phyloP scores from a whole-genome alignment of 129 eudicot species.

The Flaveria trinervia region DNA sequence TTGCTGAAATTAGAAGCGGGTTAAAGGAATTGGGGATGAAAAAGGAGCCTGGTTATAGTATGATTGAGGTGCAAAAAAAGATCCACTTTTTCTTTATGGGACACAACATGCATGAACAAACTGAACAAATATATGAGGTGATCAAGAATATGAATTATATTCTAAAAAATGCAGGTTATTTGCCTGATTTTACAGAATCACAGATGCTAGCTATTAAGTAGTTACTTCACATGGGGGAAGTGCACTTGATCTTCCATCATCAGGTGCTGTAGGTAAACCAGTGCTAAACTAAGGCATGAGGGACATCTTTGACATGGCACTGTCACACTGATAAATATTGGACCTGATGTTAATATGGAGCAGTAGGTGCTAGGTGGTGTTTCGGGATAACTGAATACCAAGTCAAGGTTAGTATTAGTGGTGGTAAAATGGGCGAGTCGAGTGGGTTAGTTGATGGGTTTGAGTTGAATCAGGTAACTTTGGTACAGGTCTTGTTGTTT shows the following conservation, averaged over 20 bases:
- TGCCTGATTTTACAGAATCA: constrained; percentile 39
- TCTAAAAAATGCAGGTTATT: constrained; percentile 52
- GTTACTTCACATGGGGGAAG: constrained; percentile 18
- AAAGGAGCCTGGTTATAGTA: constrained; percentile 91
- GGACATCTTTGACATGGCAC: not conserved
- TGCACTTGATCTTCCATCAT: not conserved
- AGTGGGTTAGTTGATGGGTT: not conserved
- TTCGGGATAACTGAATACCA: not conserved
- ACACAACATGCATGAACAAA: constrained; percentile 63
- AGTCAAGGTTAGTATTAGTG: constrained; percentile 14
- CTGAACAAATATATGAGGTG: constrained; percentile 50
- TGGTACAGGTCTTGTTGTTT: not conserved
- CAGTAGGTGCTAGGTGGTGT: not conserved
- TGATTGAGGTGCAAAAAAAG: constrained; percentile 83
- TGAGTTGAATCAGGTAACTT: not conserved
- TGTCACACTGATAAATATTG: not conserved
- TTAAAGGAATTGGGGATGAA: constrained; percentile 67
- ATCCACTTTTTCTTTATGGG: constrained; percentile 75
- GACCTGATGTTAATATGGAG: constrained; percentile 9
- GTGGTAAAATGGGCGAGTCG: constrained; percentile 1
- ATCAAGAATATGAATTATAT: constrained; percentile 48
- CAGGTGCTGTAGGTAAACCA: constrained; percentile 4
- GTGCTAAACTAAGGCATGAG: not conserved
- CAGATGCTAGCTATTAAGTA: constrained; percentile 31
- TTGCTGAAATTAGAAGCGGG: constrained; percentile 70